Evolutionary conservation across 345 rosid genomes (phyloP).

Genomic region (Brassica incana): DNA sequence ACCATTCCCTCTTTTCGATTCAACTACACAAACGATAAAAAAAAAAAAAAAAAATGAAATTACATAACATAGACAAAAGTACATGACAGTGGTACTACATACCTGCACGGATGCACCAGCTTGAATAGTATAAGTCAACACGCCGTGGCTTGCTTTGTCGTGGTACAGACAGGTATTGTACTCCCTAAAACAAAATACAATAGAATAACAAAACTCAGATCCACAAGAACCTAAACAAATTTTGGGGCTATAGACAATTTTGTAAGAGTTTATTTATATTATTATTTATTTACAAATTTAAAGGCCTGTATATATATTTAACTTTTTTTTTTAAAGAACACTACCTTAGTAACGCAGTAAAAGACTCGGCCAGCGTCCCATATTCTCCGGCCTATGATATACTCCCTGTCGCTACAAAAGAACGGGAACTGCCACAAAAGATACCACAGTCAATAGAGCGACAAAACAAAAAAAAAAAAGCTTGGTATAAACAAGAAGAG

Average conservation of each 20-base stretch:
- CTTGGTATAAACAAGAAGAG: neutral
- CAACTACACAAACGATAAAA: constrained; percentile 53
- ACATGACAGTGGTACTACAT: constrained; percentile 47
- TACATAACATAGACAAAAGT: neutral
- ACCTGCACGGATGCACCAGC: constrained; percentile 98
- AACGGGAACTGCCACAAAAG: constrained; percentile 75
- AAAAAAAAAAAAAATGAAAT: neutral
- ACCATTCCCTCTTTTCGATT: constrained; percentile 83
- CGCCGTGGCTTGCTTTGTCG: constrained; percentile 78
- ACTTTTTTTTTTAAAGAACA: too few species aligned
- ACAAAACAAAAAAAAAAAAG: neutral
- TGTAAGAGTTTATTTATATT: too few species aligned
- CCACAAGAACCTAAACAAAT: too few species aligned
- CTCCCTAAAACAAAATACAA: constrained; percentile 59
- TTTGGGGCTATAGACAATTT: too few species aligned
- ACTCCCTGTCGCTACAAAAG: constrained; percentile 96
- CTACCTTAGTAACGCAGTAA: constrained; percentile 87
- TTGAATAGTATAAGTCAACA: constrained; percentile 90
- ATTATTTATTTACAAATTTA: too few species aligned
- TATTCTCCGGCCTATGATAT: constrained; percentile 89
- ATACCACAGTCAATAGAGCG: neutral
- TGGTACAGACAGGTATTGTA: constrained; percentile 64
- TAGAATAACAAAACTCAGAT: too few species aligned
- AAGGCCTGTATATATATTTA: too few species aligned
- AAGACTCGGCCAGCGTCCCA: constrained; percentile 81